Evolutionary conservation across 352 stramenopile genomes (phyloP).

Genomic region (Aphanomyces astaci): DNA sequence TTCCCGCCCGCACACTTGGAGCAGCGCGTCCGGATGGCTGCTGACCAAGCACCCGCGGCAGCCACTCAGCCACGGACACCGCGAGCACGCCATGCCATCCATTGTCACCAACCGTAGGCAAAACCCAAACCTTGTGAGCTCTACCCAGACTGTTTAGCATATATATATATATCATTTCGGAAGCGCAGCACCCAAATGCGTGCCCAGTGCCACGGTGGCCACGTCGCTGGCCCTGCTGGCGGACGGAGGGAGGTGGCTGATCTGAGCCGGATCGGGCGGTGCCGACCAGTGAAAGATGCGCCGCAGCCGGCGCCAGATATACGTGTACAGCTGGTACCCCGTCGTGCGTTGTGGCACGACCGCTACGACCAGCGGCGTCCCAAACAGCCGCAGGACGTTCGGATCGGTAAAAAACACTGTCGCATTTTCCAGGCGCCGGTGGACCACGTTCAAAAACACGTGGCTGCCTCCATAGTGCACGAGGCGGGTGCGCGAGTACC

Average conservation of each 20-base stretch:
- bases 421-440: slow-evolving; percentile 73
- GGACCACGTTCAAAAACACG: slow-evolving; percentile 68
- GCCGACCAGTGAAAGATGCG: slow-evolving; percentile 81
- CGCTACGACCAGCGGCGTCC: slow-evolving; percentile 57
- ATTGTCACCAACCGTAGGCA: slow-evolving; percentile 74
- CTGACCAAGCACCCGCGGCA: slow-evolving; percentile 79
- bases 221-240: slow-evolving; percentile 34
- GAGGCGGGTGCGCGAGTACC: slow-evolving; percentile 16
- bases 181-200: slow-evolving; percentile 34
- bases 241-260: not conserved
- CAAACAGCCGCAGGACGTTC: slow-evolving; percentile 72
- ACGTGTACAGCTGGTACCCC: slow-evolving; percentile 64
- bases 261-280: slow-evolving; percentile 33
- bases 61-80: slow-evolving; percentile 82
- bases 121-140: slow-evolving; percentile 61
- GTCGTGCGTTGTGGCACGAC: slow-evolving; percentile 58
- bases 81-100: slow-evolving; percentile 72
- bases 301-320: slow-evolving; percentile 65
- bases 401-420: slow-evolving; percentile 74
- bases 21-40: slow-evolving; percentile 35
- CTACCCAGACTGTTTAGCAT: not conserved
- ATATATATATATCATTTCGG: not conserved
- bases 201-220: slow-evolving; percentile 52
- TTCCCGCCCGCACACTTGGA: slow-evolving; percentile 58
- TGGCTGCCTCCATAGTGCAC: slow-evolving; percentile 11